Percentiles rank a stretch among this genome's conserved stretches.
Conservation (phyloP, 176 grass and related monocot genomes). For the Areca catechu region DNA sequence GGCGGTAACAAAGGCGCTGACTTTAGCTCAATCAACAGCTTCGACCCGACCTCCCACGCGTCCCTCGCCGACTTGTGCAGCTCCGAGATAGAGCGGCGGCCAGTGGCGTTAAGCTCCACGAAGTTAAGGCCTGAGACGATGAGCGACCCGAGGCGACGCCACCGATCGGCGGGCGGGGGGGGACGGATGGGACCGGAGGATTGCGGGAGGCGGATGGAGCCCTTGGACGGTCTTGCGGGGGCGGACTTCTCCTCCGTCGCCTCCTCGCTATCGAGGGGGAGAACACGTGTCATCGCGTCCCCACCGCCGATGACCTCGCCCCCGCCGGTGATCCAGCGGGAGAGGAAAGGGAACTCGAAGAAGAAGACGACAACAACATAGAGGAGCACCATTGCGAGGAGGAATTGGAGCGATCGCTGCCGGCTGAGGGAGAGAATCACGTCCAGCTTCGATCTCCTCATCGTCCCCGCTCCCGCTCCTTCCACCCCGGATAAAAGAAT, state of each 20-base stretch:
- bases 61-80: conserved; percentile 57
- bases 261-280: conserved; percentile 21
- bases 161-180: not conserved
- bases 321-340: not conserved
- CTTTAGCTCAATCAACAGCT: conserved; percentile 40
- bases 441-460: conserved; percentile 43
- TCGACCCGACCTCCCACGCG: conserved; percentile 46
- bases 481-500: too few species aligned
- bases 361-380: conserved; percentile 36
- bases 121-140: conserved; percentile 60
- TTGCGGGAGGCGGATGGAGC: conserved; percentile 15
- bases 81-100: conserved; percentile 24
- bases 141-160: conserved; percentile 10
- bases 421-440: conserved; percentile 15
- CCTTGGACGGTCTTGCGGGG: conserved; percentile 29
- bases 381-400: conserved; percentile 30
- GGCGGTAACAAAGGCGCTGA: not conserved
- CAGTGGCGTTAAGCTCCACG: conserved; percentile 36
- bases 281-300: not conserved
- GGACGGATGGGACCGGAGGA: conserved; percentile 18
- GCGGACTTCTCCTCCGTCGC: not conserved
- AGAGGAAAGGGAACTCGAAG: conserved; percentile 47
- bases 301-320: conserved; percentile 7
- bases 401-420: conserved; percentile 33
- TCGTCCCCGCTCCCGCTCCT: conserved; percentile 12